Percentiles rank a stretch among this genome's conserved stretches.
phyloP scores from a whole-genome alignment of 2,329 filamentous ascomycete species.

The Ophiostoma sp. region DNA sequence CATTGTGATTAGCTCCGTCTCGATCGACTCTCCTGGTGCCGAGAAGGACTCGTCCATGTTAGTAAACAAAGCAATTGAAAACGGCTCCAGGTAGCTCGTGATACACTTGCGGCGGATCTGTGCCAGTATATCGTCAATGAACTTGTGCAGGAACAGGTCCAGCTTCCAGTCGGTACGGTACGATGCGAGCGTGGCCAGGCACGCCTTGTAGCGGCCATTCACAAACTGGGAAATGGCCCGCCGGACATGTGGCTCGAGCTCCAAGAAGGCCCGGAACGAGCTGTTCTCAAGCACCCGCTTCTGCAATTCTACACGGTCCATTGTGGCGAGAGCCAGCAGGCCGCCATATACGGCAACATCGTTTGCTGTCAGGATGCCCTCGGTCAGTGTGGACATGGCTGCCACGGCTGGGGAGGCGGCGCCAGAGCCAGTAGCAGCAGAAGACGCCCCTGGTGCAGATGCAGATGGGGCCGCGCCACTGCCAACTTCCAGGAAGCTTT shows the following conservation, averaged over 20 bases:
- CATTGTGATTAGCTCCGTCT: slow-evolving; percentile 70
- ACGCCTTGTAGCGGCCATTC: slow-evolving; percentile 80
- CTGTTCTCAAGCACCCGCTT: slow-evolving; percentile 70
- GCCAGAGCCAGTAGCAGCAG: not conserved
- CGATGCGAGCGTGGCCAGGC: slow-evolving; percentile 73
- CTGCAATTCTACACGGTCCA: slow-evolving; percentile 74
- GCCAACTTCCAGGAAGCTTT: slow-evolving; percentile 58
- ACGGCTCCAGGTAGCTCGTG: slow-evolving; percentile 85
- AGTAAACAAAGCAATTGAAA: slow-evolving; percentile 76
- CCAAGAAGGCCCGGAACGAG: slow-evolving; percentile 78
- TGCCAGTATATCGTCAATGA: slow-evolving; percentile 65
- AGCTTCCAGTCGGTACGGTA: slow-evolving; percentile 84
- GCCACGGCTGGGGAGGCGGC: slow-evolving; percentile 28
- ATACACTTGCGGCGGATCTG: slow-evolving; percentile 86
- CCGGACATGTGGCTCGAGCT: slow-evolving; percentile 88
- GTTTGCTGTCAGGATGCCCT: slow-evolving; percentile 67
- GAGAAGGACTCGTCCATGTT: slow-evolving; percentile 76
- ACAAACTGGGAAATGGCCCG: slow-evolving; percentile 87
- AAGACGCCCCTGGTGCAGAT: not conserved
- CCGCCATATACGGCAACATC: slow-evolving; percentile 91
- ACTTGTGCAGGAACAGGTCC: slow-evolving; percentile 75
- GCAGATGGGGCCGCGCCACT: not conserved
- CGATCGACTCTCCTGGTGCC: slow-evolving; percentile 53
- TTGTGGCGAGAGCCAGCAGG: slow-evolving; percentile 81
- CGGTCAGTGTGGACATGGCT: slow-evolving; percentile 53